Evolutionary conservation across 306 rosid species (phyloP), one percentile per base, ranked within the genome.

Genomic region (Pachyrhizus erosus): DNA sequence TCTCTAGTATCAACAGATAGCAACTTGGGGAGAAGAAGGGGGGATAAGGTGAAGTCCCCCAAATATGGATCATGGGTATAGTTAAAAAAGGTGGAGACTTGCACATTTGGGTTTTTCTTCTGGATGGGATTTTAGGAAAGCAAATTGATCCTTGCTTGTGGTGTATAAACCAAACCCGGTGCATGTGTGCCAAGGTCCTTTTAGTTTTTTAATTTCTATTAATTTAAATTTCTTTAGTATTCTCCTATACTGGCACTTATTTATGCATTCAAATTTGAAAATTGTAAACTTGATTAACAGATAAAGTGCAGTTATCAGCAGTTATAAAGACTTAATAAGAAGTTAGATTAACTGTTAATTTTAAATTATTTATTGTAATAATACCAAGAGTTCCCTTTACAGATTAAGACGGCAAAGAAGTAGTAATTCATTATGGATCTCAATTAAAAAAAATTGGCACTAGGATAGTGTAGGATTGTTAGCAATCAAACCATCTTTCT

Each of bases 231-330:
- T 17, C 61, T 58, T 11, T 6, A 48, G 18, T 34, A 27, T 49
- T 48, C 52, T 77, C 57, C 49, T 45, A 40, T 70, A 43, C n/a
- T 37, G 62, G 4, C 52, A 52, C 64, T 23, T 34, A 18, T 61
- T 70, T 58, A 60, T 83, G 73, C 45, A 70, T 78, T 72, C 39
- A 11, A 24, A 61, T 78, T 71, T 78, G 18, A n/a, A 37, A 71
- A 73, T 72, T 83, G 21, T 48, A 31, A 52, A 78, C 40, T 78
- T 51, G 37, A 21, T 31, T 26, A n/a, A 33, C 57, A 42, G 40
- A 42, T 39, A 18, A 76, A 52, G 46, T 62, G 54, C 14, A 39
- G 61, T 82, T 82, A 71, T 78, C 6, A 34, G 61, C 45, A 66
- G 76, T 78, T 49, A 51, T 26, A 60, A 49, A n/a, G 5, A 29